These are phyloP conservation scores for Hymenotorrendiella dingleyae DNA, from an alignment of 2,329 filamentous ascomycete genomes.

Conservation along the genomic window DNA sequence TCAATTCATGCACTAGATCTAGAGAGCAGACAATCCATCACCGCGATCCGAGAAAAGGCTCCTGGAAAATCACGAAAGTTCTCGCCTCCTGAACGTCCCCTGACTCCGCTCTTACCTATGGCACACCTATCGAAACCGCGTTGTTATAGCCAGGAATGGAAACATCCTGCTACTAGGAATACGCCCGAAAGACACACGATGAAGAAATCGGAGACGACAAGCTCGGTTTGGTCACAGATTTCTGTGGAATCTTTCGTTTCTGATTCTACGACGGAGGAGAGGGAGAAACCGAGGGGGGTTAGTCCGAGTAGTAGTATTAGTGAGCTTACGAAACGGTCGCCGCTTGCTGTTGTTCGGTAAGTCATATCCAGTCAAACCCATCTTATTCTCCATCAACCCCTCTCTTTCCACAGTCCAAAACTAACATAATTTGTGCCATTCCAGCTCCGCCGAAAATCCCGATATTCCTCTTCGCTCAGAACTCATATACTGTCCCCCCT, in stretches of 20 bases:
- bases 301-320: slow-evolving; percentile 27
- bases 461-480: slow-evolving; percentile 20
- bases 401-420: too few relatives aligned
- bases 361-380: too few relatives aligned
- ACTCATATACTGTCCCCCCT: slow-evolving; percentile 19
- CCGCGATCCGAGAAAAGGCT: slow-evolving; percentile 10
- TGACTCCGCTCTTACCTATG: slow-evolving; percentile 12
- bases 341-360: slow-evolving; percentile 23
- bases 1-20: slow-evolving; percentile 12
- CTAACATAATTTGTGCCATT: too few relatives aligned
- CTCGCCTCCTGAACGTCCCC: slow-evolving; percentile 10
- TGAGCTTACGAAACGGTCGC: slow-evolving; percentile 21
- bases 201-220: slow-evolving; percentile 17
- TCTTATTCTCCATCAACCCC: too few relatives aligned
- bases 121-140: slow-evolving; percentile 2
- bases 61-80: slow-evolving; percentile 4
- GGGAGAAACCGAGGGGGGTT: slow-evolving; percentile 12
- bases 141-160: slow-evolving; percentile 21
- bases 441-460: slow-evolving; percentile 22
- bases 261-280: slow-evolving; percentile 10
- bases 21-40: slow-evolving; percentile 4
- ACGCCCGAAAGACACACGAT: slow-evolving; percentile 6
- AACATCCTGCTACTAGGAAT: slow-evolving; percentile 13
- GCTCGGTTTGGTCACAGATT: slow-evolving; percentile 16
- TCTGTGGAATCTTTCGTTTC: slow-evolving; percentile 15